These are phyloP conservation scores for Drosera spatulata DNA, from an alignment of 179 eudicot genomes.

Conservation along the genomic window DNA sequence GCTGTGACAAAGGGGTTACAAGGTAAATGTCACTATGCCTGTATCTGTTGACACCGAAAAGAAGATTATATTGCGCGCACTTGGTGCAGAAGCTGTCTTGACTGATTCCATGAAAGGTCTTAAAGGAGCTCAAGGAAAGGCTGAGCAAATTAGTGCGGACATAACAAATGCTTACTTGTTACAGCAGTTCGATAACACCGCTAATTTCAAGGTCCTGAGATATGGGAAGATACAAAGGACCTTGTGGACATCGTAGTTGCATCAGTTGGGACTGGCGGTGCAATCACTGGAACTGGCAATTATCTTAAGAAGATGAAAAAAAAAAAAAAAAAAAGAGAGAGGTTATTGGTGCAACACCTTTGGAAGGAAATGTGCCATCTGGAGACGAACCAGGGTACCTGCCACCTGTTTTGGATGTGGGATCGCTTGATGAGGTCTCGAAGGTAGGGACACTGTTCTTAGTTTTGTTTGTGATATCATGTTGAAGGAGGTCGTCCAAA, in stretches of 20 bases:
- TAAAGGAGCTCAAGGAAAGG: constrained; percentile 67
- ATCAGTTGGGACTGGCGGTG: constrained; percentile 69
- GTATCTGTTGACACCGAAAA: constrained; percentile 51
- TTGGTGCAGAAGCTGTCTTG: constrained; percentile 55
- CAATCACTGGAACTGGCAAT: constrained; percentile 54
- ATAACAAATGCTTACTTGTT: constrained; percentile 59
- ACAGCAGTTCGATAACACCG: constrained; percentile 53
- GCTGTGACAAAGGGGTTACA: constrained; percentile 64
- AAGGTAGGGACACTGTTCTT: constrained; percentile 25
- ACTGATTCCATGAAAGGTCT: constrained; percentile 53
- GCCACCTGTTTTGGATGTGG: constrained; percentile 48
- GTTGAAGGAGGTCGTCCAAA: background rate
- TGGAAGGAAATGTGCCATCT: constrained; percentile 45
- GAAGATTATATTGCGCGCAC: constrained; percentile 49
- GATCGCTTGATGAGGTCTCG: constrained; percentile 52
- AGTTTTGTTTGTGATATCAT: background rate
- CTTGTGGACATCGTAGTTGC: constrained; percentile 53
- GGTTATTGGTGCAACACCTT: constrained; percentile 75
- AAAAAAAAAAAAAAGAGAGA: too few relatives aligned
- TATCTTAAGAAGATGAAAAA: constrained; percentile 55
- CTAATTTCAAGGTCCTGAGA: constrained; percentile 75
- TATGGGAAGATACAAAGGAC: constrained; percentile 73
- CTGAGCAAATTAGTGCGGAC: constrained; percentile 49
- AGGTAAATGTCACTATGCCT: constrained; percentile 55
- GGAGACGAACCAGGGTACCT: constrained; percentile 62